Evolutionary conservation across 139 green algal species (phyloP).

Genomic region (Auxenochlorella pyrenoidosa): DNA sequence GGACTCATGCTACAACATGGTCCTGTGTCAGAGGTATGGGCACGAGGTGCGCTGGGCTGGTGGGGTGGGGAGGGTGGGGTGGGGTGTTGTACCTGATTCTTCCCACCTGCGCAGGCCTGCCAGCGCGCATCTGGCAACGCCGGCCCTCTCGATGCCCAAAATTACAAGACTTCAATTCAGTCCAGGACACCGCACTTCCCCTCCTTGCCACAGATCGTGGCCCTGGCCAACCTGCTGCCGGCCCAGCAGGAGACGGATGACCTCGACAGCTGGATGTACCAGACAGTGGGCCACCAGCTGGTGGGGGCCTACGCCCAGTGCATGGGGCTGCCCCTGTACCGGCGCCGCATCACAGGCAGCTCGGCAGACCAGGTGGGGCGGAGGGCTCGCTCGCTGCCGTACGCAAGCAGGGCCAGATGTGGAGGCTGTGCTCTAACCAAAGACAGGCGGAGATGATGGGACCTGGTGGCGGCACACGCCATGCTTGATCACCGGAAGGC

Average conservation of each 20-base stretch:
- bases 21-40: conserved; percentile 63
- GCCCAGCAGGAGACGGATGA: conserved; percentile 69
- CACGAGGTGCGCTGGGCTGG: conserved; percentile 60
- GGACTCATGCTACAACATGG: conserved; percentile 80
- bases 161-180: too few relatives aligned
- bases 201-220: conserved; percentile 57
- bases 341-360: conserved; percentile 71
- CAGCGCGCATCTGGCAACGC: too few relatives aligned
- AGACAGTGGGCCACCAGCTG: conserved; percentile 94
- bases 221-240: conserved; percentile 83
- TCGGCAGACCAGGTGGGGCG: conserved; percentile 54
- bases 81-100: too few relatives aligned
- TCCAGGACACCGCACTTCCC: too few relatives aligned
- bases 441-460: too few relatives aligned
- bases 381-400: background rate
- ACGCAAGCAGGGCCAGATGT: too few relatives aligned
- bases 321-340: conserved; percentile 88
- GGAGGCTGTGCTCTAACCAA: too few relatives aligned
- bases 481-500: background rate
- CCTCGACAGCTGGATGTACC: conserved; percentile 96
- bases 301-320: conserved; percentile 83
- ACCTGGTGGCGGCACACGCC: background rate
- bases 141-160: too few relatives aligned
- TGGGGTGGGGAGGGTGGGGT: too few relatives aligned
- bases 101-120: too few relatives aligned